Conservation (phyloP, 1,139 yeast species). For the Yamadazyma oceani region DNA sequence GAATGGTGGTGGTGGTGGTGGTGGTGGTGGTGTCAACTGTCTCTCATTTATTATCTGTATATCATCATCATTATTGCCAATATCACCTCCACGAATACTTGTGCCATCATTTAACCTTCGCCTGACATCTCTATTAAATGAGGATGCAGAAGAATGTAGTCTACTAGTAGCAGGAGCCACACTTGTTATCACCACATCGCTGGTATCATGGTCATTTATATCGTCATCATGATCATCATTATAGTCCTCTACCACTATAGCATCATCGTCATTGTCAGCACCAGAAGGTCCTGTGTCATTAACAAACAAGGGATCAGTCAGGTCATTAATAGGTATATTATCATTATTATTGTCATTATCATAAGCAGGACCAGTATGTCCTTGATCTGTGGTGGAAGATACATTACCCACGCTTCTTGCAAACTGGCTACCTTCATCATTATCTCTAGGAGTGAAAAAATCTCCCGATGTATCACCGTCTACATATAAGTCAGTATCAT, state of each 20-base stretch:
- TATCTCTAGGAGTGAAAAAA: no score
- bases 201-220: slow-evolving; percentile 13
- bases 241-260: slow-evolving; percentile 6
- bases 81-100: neutral
- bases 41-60: slow-evolving; percentile 25
- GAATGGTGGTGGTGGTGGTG: neutral
- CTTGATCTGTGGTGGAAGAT: no score
- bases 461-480: no score
- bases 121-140: slow-evolving; percentile 2
- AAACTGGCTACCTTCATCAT: no score
- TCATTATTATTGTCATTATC: no score
- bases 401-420: no score
- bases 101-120: slow-evolving; percentile 1
- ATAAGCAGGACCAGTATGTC: no score
- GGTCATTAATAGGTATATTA: no score
- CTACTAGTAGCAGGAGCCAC: slow-evolving; percentile 5
- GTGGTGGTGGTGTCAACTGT: slow-evolving; percentile 1
- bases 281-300: no score
- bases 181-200: slow-evolving; percentile 12
- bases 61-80: slow-evolving; percentile 20
- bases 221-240: slow-evolving; percentile 5
- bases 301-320: no score
- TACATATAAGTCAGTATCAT: no score
- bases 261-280: slow-evolving; percentile 16
- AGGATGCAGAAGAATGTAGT: neutral